Evolutionary conservation across 2,329 filamentous ascomycete genomes (phyloP), one percentile per base, ranked within the genome.

Genomic region (Cladophialophora carrionii): DNA sequence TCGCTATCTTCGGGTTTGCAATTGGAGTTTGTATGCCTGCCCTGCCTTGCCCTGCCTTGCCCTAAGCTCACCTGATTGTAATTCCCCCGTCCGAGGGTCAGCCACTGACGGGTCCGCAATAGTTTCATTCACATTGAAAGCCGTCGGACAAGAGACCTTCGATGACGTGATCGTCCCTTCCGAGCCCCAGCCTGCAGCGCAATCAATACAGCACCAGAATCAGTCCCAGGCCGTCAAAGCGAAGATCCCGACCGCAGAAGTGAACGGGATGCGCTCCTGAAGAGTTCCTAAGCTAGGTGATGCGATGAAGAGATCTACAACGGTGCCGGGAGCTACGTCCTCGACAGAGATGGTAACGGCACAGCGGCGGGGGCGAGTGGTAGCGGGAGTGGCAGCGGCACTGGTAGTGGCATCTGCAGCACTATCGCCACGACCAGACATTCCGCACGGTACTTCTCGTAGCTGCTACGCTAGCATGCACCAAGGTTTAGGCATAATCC

Each of bases 141-240:
- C 91, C 61, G 90, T 99, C 74, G 92, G 94, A 51, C 95, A 98
- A 79, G 95, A 98, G 78, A 91, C 97, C 71, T 99, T 99, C 80
- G 91, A 93, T 64, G 95, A 99, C 76, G 93, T 98, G 72, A 88
- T 92, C 76, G 89, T 98, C 43, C 95, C 95, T 31, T 90, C 61
- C 17, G 53, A 62, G 32, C 51, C 59, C 52, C 52, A 54, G 29
- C 1, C 24, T 20, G 12, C 57, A 5, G 48, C 57, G 14, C 31
- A 52, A 34, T 4, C 46, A 9, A 51, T 43, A 31, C 48, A n/a
- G 43, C 57, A 37, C 31, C 48, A 29, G 14, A 60, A 20, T 29
- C 48, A 29, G 12, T 24, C 29, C 3, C 68, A 68, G 60, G 53
- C 68, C 29, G 52, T 54, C 24, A 54, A 31, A 4, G 57, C 68